These are phyloP conservation scores for Malus asiatica DNA, from an alignment of 306 rosid genomes.

Conservation along the genomic window DNA sequence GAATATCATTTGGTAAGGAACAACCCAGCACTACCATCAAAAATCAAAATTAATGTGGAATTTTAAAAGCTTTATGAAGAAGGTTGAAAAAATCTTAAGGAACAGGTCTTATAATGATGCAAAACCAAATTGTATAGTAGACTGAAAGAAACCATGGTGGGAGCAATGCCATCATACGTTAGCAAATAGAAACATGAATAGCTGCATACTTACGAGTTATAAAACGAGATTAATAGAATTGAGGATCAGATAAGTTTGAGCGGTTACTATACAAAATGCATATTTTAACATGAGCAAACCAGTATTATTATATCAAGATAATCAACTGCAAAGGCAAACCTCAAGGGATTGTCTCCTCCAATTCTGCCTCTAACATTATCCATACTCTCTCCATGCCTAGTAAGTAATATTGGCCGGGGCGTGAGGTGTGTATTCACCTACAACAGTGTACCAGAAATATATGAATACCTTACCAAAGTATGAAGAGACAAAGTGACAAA, in stretches of 20 bases:
- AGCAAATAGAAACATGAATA: neutral
- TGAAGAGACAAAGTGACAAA: neutral
- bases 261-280: neutral
- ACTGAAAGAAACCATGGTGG: neutral
- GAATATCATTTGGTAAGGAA: constrained; percentile 9
- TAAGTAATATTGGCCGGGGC: constrained; percentile 95
- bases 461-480: neutral
- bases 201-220: neutral
- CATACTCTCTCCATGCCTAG: constrained; percentile 96
- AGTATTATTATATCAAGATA: neutral
- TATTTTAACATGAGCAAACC: neutral
- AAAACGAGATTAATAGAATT: neutral
- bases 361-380: constrained; percentile 95
- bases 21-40: constrained; percentile 1
- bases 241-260: neutral
- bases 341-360: constrained; percentile 82
- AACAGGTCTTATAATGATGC: neutral
- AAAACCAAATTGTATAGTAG: neutral
- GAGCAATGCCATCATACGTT: neutral
- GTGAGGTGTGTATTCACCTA: constrained; percentile 98
- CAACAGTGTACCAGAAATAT: constrained; percentile 3
- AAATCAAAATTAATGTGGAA: neutral
- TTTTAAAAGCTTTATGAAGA: neutral
- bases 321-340: constrained; percentile 35
- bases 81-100: neutral